Evolutionary conservation across 1,284 basidiomycete species (phyloP), one percentile per base, ranked within the genome.

Genomic region (Melampsora americana): DNA sequence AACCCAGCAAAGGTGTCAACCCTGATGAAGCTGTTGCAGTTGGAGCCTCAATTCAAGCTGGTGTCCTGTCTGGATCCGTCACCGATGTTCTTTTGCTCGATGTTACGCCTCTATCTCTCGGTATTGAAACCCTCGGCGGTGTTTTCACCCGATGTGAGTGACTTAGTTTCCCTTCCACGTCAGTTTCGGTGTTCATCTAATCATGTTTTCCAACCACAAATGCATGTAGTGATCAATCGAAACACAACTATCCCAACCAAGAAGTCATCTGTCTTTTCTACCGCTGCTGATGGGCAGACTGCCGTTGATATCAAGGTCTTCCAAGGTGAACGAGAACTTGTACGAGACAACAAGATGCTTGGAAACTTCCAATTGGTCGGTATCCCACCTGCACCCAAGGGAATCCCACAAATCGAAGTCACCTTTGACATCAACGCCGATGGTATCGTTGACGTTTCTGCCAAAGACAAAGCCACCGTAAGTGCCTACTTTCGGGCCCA

Each of bases 191-290:
- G 2, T 26, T 53, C 20, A 18, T 20, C 11, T 18, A 16, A n/a
- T 64, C 1, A 46, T 50, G 28, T 20, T 23, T 26, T n/a, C 23
- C 5, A 46, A 35, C 4, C 35, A n/a, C 26, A 42, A 39, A 92
- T 92, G 84, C 87, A 93, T 69, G 94, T 39, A 77, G 67, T 70
- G n/a, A 82, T 82, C 85, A 90, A 89, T 84, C 91, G 95, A 79
- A 99, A 99, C 87, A 99, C 95, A 23, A 98, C 95, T 78, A 98
- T 98, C 85, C 95, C 95, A 26, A 98, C 95, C 82, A 99, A 98
- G 89, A 98, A 99, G 89, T 94, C 92, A 3, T 95, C 98, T 84
- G 91, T 91, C 74, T 99, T 98, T 88, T 98, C 95, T 26, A 99
- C 96, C 28, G 95, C 95, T 65, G 95, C 84, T 67, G 84, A 84